Evolutionary conservation across 805 yeast genomes (phyloP), one percentile per base, ranked within the genome.

Genomic region (Candida takata): DNA sequence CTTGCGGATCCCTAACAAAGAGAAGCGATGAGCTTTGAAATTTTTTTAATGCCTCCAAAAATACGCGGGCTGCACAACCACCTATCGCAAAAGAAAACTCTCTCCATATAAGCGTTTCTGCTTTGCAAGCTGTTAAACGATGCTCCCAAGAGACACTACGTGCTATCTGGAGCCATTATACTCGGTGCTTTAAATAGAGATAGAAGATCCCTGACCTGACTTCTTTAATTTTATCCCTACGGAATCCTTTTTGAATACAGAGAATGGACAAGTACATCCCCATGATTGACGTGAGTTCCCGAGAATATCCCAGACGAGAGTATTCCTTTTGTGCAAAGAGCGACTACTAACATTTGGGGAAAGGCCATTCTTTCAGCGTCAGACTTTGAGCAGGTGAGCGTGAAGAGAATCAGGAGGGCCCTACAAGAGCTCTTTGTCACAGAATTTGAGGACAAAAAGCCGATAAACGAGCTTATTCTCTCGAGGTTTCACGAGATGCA

Each of bases 341-440:
- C 7, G 12, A 17, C 25, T 20, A 12, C 6, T 15, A 14, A 19
- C 25, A 4, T 4, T 3, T 11, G 21, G 10, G 11, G n/a, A 24
- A 4, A 76, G 83, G 86, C 94, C 2, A 82, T 84, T 9, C 58
- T 84, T 25, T 64, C 78, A 33, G 87, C 75, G 6, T 74, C 88
- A 1, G 81, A 84, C 48, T 65, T 82, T 23, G 79, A 79, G 41
- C 67, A 72, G 41, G 75, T 84, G 12, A 74, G 88, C 0, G 86
- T 82, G 6, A 81, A 80, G 55, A 71, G 73, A 52, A 74, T 84
- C 17, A 64, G 94, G 42, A 67, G 69, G 40, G 90, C 88, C 0
- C 50, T 84, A n/a, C 85, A 79, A 52, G 83, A 74, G 42, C 62
- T 84, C 23, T 82, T 77, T 48, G 72, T 69, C 5, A 63, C 69